A percentile compares a stretch with the other conserved stretches of the same genome.
Evolutionary conservation across 192 early-diverging fungal genomes (phyloP).

Genomic region (Dimargaris xerosporica): DNA sequence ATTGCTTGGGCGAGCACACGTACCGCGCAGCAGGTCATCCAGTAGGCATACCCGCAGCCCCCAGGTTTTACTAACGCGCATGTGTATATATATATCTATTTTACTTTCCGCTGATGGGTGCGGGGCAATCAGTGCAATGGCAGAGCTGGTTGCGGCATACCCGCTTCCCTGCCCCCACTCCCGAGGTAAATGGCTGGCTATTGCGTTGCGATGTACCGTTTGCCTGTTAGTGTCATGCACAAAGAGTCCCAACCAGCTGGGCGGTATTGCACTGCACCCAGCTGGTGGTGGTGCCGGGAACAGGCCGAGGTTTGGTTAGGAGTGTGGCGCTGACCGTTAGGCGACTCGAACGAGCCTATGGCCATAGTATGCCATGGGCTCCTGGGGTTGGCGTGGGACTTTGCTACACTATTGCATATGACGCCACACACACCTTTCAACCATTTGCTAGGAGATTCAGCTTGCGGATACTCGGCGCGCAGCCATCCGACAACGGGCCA

Average conservation of each 20-base stretch:
- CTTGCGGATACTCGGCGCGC: neutral
- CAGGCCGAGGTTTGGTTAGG: no score
- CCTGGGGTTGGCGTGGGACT: neutral
- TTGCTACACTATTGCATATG: neutral
- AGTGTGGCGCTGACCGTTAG: no score
- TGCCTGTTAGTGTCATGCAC: neutral
- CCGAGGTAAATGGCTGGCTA: neutral
- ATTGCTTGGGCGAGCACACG: no score
- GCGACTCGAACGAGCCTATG: no score
- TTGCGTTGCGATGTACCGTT: neutral
- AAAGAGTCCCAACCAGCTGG: neutral
- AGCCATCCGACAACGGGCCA: conserved; percentile 5
- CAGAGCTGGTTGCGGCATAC: conserved; percentile 11
- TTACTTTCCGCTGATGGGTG: no score
- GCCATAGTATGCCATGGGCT: neutral
- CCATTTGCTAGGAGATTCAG: neutral
- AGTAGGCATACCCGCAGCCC: no score
- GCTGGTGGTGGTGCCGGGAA: no score
- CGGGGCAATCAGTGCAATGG: conserved; percentile 13
- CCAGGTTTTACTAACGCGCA: no score
- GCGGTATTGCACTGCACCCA: neutral
- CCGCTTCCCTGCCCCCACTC: conserved; percentile 4
- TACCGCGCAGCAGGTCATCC: no score
- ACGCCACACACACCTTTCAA: neutral
- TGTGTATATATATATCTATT: no score